Evolutionary conservation across 495 filamentous ascomycete species (phyloP).

Genomic region (Schizothecium vesticola): DNA sequence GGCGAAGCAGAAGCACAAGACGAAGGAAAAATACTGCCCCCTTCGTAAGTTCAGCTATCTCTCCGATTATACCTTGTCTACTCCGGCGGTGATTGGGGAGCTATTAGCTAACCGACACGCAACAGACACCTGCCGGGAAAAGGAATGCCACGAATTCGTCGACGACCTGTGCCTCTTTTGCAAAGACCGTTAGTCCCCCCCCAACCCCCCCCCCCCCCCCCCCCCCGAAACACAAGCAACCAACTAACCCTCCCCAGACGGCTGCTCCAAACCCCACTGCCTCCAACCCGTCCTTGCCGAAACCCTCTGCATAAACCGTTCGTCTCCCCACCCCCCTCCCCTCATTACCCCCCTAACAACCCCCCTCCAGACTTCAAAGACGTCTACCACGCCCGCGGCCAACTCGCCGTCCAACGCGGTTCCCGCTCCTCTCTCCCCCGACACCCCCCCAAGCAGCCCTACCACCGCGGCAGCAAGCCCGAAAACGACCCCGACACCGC

Average conservation of each 20-base stretch:
- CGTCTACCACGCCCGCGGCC: slow-evolving; percentile 21
- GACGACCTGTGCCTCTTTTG: slow-evolving; percentile 18
- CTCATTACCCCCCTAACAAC: neutral
- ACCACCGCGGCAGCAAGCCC: neutral
- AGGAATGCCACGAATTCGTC: slow-evolving; percentile 17
- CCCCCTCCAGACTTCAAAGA: slow-evolving; percentile 22
- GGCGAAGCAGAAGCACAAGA: neutral
- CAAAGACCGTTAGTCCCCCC: slow-evolving; percentile 9
- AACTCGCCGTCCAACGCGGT: slow-evolving; percentile 1
- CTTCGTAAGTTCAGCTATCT: slow-evolving; percentile 10
- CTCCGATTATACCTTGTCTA: too few species aligned
- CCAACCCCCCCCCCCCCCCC: neutral
- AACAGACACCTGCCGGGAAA: slow-evolving; percentile 21
- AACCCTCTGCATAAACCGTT: slow-evolving; percentile 21
- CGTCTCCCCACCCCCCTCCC: neutral
- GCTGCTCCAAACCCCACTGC: slow-evolving; percentile 18
- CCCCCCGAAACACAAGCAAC: neutral
- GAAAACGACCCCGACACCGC: neutral
- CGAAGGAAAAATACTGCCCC: slow-evolving; percentile 12
- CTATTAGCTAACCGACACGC: neutral
- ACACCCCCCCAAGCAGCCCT: neutral
- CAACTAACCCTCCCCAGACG: slow-evolving; percentile 6
- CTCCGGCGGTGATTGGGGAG: neutral
- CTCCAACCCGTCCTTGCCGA: slow-evolving; percentile 18
- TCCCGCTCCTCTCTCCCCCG: neutral